Percentiles rank a stretch among this genome's conserved stretches.
Evolutionary conservation across 441 rosid species (phyloP).

Genomic region (Populus hybrid): DNA sequence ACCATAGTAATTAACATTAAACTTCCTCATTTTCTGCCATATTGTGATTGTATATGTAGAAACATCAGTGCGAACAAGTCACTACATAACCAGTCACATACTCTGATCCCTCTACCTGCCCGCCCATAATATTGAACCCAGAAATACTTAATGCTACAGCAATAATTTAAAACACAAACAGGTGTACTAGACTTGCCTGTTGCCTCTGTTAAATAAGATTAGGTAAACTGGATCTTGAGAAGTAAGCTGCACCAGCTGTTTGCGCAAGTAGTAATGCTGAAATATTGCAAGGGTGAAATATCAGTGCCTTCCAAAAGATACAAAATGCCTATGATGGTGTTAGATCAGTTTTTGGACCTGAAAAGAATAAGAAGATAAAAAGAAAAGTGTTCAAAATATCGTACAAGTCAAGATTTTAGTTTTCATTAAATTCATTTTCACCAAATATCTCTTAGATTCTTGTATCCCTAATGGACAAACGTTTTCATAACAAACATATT

Average conservation of each 20-base stretch:
- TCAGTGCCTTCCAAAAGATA: not conserved
- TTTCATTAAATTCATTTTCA: not conserved
- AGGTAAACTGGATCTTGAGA: slow-evolving; percentile 68
- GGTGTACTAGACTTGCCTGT: slow-evolving; percentile 45
- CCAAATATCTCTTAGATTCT: not conserved
- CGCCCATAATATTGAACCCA: not conserved
- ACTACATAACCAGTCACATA: not conserved
- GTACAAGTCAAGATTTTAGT: not conserved
- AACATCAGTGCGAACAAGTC: not conserved
- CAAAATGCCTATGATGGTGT: not conserved
- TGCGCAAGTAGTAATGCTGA: slow-evolving; percentile 63
- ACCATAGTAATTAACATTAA: not conserved
- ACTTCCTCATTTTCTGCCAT: not conserved
- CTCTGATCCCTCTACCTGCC: not conserved
- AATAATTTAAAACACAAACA: not conserved
- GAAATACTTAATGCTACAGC: not conserved
- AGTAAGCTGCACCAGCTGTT: slow-evolving; percentile 56
- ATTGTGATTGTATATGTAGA: not conserved
- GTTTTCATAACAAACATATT: not conserved
- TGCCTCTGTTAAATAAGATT: slow-evolving; percentile 41
- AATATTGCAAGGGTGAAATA: slow-evolving; percentile 9
- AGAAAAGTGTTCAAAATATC: not conserved
- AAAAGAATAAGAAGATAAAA: too few species aligned
- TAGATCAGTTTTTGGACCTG: too few species aligned
- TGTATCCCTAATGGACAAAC: not conserved